Conservation (phyloP, 768 basidiomycete species). For the Dentipellis sp. region DNA sequence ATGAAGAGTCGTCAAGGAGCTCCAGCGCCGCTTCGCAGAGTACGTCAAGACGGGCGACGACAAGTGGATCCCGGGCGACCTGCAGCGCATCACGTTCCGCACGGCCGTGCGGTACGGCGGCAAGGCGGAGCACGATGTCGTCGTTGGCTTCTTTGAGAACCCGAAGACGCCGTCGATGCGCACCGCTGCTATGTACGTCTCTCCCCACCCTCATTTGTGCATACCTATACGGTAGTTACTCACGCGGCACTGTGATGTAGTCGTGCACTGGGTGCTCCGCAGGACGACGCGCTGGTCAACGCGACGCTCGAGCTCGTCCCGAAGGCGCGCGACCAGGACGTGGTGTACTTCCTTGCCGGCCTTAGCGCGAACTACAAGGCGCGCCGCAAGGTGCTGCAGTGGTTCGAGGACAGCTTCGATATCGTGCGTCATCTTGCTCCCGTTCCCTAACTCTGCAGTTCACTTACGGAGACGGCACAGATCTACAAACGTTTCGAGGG, state of each 20-base stretch:
- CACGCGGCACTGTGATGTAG: too few species aligned
- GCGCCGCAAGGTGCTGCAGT: constrained; percentile 43
- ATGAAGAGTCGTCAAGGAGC: constrained; percentile 62
- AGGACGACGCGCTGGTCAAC: constrained; percentile 45
- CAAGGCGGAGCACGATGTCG: constrained; percentile 60
- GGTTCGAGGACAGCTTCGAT: constrained; percentile 65
- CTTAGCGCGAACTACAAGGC: constrained; percentile 47
- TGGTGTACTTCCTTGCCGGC: constrained; percentile 53
- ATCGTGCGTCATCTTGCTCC: constrained; percentile 28
- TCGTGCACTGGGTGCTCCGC: constrained; percentile 52
- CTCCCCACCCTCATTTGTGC: background rate
- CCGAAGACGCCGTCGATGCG: constrained; percentile 67
- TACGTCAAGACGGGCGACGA: constrained; percentile 69
- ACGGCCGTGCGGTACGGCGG: constrained; percentile 58
- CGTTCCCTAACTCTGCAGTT: background rate
- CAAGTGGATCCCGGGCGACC: constrained; percentile 71
- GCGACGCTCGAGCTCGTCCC: constrained; percentile 55
- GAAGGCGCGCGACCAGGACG: constrained; percentile 51
- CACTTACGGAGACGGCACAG: background rate
- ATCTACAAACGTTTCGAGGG: constrained; percentile 7
- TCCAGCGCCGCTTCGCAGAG: constrained; percentile 59
- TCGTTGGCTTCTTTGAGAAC: constrained; percentile 59
- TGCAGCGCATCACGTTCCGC: constrained; percentile 47
- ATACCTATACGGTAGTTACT: too few species aligned
- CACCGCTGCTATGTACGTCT: constrained; percentile 57